Conservation (phyloP, 352 stramenopile species). For the Pythium volutum region DNA sequence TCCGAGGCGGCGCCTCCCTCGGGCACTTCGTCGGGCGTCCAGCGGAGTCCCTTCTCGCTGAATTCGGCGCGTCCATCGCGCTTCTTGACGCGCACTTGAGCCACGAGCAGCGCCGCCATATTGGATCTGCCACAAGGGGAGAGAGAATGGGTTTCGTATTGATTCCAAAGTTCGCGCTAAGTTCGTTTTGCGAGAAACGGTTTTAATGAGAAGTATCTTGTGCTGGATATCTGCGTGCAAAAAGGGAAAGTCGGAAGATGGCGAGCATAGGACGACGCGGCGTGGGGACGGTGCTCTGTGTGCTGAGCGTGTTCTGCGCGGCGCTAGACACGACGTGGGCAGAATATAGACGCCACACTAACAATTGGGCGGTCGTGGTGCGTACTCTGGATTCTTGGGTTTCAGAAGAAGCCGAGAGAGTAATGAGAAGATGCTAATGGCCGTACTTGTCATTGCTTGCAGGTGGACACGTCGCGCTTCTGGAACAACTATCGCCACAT, state of each 20-base stretch:
- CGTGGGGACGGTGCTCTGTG: conserved; percentile 1
- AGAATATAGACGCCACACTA: conserved; percentile 72
- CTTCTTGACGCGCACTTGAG: conserved; percentile 77
- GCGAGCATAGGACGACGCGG: background rate
- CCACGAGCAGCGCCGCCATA: conserved; percentile 40
- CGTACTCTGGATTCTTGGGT: background rate
- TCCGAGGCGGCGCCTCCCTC: conserved; percentile 15
- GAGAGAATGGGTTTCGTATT: background rate
- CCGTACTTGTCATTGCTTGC: background rate
- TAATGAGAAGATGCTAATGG: background rate
- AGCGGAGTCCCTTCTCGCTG: conserved; percentile 51
- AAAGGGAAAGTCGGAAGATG: background rate
- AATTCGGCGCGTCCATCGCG: conserved; percentile 65
- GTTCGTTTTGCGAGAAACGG: background rate
- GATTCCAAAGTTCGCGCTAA: background rate
- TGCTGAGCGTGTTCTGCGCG: conserved; percentile 22
- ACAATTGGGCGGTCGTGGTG: conserved; percentile 88
- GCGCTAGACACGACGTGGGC: conserved; percentile 8
- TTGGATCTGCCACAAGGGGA: background rate
- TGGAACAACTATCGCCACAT: conserved; percentile 98
- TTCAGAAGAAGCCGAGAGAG: background rate
- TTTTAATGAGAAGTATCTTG: background rate
- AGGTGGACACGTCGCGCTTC: conserved; percentile 95
- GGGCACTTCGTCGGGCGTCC: conserved; percentile 42
- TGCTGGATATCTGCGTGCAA: background rate